Evolutionary conservation across 352 stramenopile species (phyloP).

Genomic region (Pythium oligandrum): DNA sequence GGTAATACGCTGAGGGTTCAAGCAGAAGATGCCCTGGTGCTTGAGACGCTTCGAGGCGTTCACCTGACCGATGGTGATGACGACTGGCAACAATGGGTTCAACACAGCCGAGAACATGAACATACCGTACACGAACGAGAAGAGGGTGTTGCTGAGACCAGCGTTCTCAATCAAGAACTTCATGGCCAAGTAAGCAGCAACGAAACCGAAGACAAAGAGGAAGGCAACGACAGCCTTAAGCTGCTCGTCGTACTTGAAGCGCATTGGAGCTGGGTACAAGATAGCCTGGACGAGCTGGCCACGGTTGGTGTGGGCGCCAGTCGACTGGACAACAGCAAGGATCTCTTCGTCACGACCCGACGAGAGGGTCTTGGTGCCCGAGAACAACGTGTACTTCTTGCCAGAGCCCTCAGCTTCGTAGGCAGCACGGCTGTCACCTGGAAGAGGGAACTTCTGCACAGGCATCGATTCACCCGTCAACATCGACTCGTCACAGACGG

Average conservation of each 20-base stretch:
- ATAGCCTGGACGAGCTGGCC: slow-evolving; percentile 57
- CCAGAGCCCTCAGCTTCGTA: slow-evolving; percentile 22
- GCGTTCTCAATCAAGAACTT: slow-evolving; percentile 26
- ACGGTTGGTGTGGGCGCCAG: slow-evolving; percentile 49
- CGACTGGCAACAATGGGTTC: slow-evolving; percentile 52
- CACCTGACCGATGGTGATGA: slow-evolving; percentile 52
- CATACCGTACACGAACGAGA: slow-evolving; percentile 28
- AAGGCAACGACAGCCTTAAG: slow-evolving; percentile 45
- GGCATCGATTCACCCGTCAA: slow-evolving; percentile 48
- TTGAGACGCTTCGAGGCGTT: slow-evolving; percentile 43
- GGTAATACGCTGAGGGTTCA: slow-evolving; percentile 47
- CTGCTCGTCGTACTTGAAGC: slow-evolving; percentile 74
- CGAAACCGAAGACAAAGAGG: slow-evolving; percentile 38
- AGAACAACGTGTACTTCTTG: slow-evolving; percentile 56
- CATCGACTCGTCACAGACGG: slow-evolving; percentile 26
- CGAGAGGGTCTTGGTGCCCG: slow-evolving; percentile 57
- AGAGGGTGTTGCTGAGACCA: slow-evolving; percentile 25
- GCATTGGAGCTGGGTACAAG: slow-evolving; percentile 47
- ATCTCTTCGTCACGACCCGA: slow-evolving; percentile 22
- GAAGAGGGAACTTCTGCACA: slow-evolving; percentile 38
- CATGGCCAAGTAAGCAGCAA: slow-evolving; percentile 30
- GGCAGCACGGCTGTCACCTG: slow-evolving; percentile 17
- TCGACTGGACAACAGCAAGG: slow-evolving; percentile 44
- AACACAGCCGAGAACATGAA: slow-evolving; percentile 36
- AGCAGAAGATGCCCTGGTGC: slow-evolving; percentile 41